These are phyloP conservation scores for cucumber (Cucumis sativus) DNA, from an alignment of 306 rosid genomes.

Conservation along the genomic window Cucumber_9930_V3 NC_026658.2:15340501-15341000, in stretches of 20 bases:
- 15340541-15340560: background rate
- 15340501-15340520: background rate
- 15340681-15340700: background rate
- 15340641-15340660: slow-evolving; percentile 1
- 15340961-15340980: slow-evolving; percentile 97
- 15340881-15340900: slow-evolving; percentile 39
- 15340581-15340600: background rate
- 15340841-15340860: slow-evolving; percentile 33
- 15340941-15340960: slow-evolving; percentile 78
- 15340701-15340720: background rate
- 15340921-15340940: slow-evolving; percentile 70
- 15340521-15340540: background rate
- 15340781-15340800: slow-evolving; percentile 37
- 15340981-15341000: slow-evolving; percentile 98
- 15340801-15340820: slow-evolving; percentile 33
- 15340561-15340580: background rate
- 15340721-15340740: background rate
- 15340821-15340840: slow-evolving; percentile 27
- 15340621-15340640: slow-evolving; percentile 8
- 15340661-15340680: background rate
- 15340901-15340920: slow-evolving; percentile 47
- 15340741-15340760: background rate
- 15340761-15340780: slow-evolving; percentile 9
- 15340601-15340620: background rate
- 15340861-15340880: slow-evolving; percentile 71